A percentile compares a stretch with the other conserved stretches of the same genome.
Conservation (phyloP, 495 filamentous ascomycete species). For the Aspergillus baeticus region DNA sequence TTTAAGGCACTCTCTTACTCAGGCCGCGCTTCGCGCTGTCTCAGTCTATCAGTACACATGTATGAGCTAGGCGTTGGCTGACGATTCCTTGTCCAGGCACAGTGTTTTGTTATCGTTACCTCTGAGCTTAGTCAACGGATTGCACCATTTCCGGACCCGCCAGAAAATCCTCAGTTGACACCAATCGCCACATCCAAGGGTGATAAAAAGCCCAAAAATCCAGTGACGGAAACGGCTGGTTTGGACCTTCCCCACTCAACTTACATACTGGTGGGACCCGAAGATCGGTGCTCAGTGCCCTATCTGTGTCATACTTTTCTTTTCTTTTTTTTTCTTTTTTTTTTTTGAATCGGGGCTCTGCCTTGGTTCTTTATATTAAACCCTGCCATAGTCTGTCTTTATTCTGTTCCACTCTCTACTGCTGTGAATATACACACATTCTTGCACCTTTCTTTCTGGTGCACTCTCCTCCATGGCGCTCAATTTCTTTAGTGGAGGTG, state of each 20-base stretch:
- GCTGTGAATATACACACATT: conserved; percentile 8
- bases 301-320: conserved; percentile 21
- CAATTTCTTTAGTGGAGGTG: conserved; percentile 49
- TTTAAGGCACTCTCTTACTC: not conserved
- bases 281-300: conserved; percentile 20
- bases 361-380: conserved; percentile 4
- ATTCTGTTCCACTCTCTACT: not conserved
- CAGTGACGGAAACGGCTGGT: conserved; percentile 27
- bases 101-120: conserved; percentile 1
- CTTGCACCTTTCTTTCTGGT: conserved; percentile 13
- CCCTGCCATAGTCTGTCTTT: not conserved
- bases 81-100: not conserved
- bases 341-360: not conserved
- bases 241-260: conserved; percentile 14
- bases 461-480: conserved; percentile 40
- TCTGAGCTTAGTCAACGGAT: conserved; percentile 22
- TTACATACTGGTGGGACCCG: conserved; percentile 8
- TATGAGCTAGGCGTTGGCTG: not conserved
- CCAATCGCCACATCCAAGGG: not conserved
- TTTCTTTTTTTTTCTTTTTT: conserved; percentile 14
- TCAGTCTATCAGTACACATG: not conserved
- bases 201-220: conserved; percentile 11
- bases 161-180: not conserved
- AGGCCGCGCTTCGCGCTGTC: conserved; percentile 2
- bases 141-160: conserved; percentile 21